These are phyloP conservation scores for Neofusicoccum cordaticola DNA, from an alignment of 2,329 filamentous ascomycete species.

Conservation along the genomic window DNA sequence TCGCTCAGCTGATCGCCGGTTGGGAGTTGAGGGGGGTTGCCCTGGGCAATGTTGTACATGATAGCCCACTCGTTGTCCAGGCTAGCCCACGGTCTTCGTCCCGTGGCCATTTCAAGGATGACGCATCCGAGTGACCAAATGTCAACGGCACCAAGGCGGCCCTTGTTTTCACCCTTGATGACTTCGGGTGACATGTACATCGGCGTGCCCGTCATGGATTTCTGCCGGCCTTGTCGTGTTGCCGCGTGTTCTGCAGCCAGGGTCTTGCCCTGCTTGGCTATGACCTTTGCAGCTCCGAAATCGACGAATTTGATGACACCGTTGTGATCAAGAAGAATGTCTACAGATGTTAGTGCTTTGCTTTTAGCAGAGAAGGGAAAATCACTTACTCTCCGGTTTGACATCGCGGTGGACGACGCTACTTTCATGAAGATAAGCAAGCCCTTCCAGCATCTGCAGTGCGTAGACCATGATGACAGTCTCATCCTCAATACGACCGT, in stretches of 20 bases:
- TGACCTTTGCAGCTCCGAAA: constrained; percentile 95
- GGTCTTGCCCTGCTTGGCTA: constrained; percentile 89
- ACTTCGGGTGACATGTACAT: constrained; percentile 99
- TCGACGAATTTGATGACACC: constrained; percentile 99
- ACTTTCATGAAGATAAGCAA: constrained; percentile 89
- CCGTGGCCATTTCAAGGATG: constrained; percentile 95
- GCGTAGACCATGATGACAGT: constrained; percentile 97
- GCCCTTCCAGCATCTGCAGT: constrained; percentile 86
- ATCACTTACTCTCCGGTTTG: constrained; percentile 83
- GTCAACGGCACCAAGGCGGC: constrained; percentile 82
- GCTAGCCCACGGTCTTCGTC: constrained; percentile 87
- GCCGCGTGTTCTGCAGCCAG: constrained; percentile 64
- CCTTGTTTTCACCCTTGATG: constrained; percentile 77
- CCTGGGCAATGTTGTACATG: constrained; percentile 99
- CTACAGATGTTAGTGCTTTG: constrained; percentile 44
- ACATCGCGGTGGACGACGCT: constrained; percentile 95
- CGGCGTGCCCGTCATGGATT: constrained; percentile 94
- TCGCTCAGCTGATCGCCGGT: constrained; percentile 78
- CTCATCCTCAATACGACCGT: constrained; percentile 96
- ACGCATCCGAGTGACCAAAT: constrained; percentile 97
- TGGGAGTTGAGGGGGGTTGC: constrained; percentile 85
- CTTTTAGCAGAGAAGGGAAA: background rate
- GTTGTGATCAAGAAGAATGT: constrained; percentile 94
- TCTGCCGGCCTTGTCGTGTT: constrained; percentile 56
- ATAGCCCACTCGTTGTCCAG: constrained; percentile 99